Percentiles rank a stretch among this genome's conserved stretches.
Evolutionary conservation across 2,329 filamentous ascomycete species (phyloP).

Genomic region (Ascochyta pisi): DNA sequence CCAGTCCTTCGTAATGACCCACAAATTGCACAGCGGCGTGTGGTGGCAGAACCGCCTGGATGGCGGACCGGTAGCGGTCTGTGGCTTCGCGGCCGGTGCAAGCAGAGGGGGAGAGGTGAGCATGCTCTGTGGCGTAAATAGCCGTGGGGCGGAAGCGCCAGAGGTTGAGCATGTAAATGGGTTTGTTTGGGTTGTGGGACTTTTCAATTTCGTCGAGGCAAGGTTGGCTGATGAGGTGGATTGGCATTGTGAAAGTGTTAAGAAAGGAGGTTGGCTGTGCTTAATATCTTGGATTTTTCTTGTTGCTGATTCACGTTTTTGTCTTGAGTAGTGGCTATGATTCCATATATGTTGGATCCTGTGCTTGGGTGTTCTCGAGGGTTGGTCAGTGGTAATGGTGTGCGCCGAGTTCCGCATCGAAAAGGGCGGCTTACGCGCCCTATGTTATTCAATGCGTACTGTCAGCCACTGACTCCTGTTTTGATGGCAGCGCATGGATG

Average conservation of each 20-base stretch:
- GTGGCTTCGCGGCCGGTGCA: conserved; percentile 25
- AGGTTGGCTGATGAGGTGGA: neutral
- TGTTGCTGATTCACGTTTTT: neutral
- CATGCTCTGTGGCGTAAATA: conserved; percentile 15
- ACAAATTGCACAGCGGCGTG: neutral
- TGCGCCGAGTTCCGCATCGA: neutral
- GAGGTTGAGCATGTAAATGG: conserved; percentile 31
- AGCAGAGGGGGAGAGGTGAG: conserved; percentile 11
- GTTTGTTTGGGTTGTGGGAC: conserved; percentile 14
- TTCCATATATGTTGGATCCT: neutral
- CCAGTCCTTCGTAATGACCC: neutral
- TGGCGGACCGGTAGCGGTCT: neutral
- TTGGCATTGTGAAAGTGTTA: too few relatives aligned
- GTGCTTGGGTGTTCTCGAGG: neutral
- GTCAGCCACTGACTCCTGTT: neutral
- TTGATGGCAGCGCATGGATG: too few relatives aligned
- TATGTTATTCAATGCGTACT: neutral
- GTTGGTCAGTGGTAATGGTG: neutral
- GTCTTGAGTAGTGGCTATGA: neutral
- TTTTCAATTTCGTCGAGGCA: neutral
- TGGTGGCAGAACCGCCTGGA: neutral
- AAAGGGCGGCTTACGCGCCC: neutral
- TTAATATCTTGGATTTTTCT: too few relatives aligned
- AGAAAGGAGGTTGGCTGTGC: too few relatives aligned
- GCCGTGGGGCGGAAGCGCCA: conserved; percentile 17